Evolutionary conservation across 2,329 filamentous ascomycete genomes (phyloP).

Genomic region (Pseudogymnoascus sp.): DNA sequence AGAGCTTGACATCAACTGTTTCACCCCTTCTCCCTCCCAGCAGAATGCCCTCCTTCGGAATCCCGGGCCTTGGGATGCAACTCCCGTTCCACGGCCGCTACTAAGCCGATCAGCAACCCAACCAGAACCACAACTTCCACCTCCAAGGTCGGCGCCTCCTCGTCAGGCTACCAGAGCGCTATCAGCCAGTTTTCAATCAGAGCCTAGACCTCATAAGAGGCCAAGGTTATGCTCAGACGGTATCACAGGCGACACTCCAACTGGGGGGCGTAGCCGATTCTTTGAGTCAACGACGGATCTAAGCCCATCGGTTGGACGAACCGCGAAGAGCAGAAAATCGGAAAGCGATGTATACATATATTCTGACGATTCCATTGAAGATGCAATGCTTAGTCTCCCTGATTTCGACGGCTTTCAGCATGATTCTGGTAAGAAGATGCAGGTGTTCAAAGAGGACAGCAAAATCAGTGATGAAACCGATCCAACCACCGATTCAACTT

Average conservation of each 20-base stretch:
- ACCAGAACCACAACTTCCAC: conserved; percentile 28
- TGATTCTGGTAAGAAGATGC: conserved; percentile 9
- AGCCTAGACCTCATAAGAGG: conserved; percentile 42
- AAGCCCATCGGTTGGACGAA: conserved; percentile 34
- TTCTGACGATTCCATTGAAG: conserved; percentile 45
- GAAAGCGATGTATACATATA: conserved; percentile 41
- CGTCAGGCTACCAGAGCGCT: conserved; percentile 36
- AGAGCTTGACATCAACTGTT: conserved; percentile 60
- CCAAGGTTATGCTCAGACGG: conserved; percentile 44
- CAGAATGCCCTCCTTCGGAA: conserved; percentile 50
- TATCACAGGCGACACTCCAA: conserved; percentile 29
- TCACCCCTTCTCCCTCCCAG: conserved; percentile 60
- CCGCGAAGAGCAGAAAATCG: conserved; percentile 30
- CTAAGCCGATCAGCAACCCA: conserved; percentile 20
- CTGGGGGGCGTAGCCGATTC: conserved; percentile 38
- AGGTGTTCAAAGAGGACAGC: not conserved
- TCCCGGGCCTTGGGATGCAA: conserved; percentile 47
- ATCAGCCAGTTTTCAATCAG: conserved; percentile 32
- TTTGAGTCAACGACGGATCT: conserved; percentile 33
- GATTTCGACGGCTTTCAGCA: conserved; percentile 26
- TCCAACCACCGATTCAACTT: not conserved
- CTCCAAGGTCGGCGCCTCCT: conserved; percentile 25
- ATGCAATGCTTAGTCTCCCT: conserved; percentile 39
- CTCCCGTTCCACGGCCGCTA: conserved; percentile 33
- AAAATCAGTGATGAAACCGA: not conserved